Evolutionary conservation across 352 stramenopile genomes (phyloP).

Genomic region (Globisporangium yorkense): DNA sequence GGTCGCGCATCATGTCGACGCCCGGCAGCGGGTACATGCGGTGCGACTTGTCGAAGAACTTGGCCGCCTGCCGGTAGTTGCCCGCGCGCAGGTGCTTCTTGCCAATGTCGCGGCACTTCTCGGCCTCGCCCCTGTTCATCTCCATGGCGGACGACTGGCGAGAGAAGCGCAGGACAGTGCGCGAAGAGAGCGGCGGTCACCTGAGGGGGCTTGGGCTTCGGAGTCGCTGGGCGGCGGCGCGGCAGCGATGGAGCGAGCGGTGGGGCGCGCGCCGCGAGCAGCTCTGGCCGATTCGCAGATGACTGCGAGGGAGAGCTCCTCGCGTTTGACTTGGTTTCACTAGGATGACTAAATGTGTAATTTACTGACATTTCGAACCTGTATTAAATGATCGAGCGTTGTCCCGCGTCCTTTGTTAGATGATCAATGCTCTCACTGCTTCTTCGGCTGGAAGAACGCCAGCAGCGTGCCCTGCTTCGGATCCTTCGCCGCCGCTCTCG

Average conservation of each 20-base stretch:
- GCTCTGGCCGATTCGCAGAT: too few relatives aligned
- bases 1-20: constrained; percentile 75
- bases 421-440: neutral
- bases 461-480: constrained; percentile 26
- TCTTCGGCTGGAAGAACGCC: constrained; percentile 29
- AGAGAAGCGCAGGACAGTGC: neutral
- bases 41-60: constrained; percentile 91
- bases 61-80: constrained; percentile 85
- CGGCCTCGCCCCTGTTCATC: constrained; percentile 91
- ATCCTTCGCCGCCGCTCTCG: constrained; percentile 1
- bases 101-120: constrained; percentile 89
- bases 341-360: too few relatives aligned
- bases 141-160: constrained; percentile 43
- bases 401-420: neutral
- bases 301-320: too few relatives aligned
- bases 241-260: too few relatives aligned
- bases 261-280: too few relatives aligned
- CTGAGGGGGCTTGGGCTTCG: too few relatives aligned
- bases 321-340: too few relatives aligned
- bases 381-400: neutral
- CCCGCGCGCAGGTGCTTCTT: constrained; percentile 84
- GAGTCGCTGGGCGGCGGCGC: too few relatives aligned
- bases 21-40: constrained; percentile 85
- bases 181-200: neutral
- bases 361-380: neutral